Evolutionary conservation across 2,329 filamentous ascomycete genomes (phyloP).

Genomic region (Ascochyta rabiei): DNA sequence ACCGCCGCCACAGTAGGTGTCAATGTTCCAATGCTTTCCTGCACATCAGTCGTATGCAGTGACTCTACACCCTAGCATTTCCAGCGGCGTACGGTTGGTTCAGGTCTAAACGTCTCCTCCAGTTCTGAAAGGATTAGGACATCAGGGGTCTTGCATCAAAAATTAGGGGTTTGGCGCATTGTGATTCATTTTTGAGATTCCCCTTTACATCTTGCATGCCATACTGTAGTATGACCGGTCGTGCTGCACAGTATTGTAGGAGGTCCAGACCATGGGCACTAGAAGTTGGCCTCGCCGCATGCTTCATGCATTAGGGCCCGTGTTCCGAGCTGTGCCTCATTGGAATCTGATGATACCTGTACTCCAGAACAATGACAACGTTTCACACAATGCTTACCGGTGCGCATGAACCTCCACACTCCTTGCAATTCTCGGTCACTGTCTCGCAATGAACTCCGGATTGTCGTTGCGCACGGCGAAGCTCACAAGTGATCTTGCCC

Average conservation of each 20-base stretch:
- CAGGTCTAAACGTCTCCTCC: neutral
- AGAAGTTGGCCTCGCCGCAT: neutral
- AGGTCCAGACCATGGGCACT: neutral
- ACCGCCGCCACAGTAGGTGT: constrained; percentile 27
- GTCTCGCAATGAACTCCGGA: neutral
- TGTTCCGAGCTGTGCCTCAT: constrained; percentile 3
- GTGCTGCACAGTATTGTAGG: neutral
- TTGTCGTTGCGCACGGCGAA: neutral
- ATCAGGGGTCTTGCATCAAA: constrained; percentile 6
- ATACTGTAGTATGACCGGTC: neutral
- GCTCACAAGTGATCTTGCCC: neutral
- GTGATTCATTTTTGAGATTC: constrained; percentile 8
- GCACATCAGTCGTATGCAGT: neutral
- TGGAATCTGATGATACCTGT: neutral
- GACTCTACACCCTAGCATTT: constrained; percentile 1
- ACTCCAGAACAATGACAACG: constrained; percentile 35
- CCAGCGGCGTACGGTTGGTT: constrained; percentile 9
- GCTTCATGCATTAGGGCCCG: neutral
- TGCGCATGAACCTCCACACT: neutral
- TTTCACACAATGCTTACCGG: neutral
- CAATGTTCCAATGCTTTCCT: neutral
- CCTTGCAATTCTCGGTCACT: neutral
- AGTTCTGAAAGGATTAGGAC: neutral
- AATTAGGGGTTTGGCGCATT: constrained; percentile 3
- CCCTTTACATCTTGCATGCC: neutral